Conservation (phyloP, 495 filamentous ascomycete species). For the Physcia stellaris region DNA sequence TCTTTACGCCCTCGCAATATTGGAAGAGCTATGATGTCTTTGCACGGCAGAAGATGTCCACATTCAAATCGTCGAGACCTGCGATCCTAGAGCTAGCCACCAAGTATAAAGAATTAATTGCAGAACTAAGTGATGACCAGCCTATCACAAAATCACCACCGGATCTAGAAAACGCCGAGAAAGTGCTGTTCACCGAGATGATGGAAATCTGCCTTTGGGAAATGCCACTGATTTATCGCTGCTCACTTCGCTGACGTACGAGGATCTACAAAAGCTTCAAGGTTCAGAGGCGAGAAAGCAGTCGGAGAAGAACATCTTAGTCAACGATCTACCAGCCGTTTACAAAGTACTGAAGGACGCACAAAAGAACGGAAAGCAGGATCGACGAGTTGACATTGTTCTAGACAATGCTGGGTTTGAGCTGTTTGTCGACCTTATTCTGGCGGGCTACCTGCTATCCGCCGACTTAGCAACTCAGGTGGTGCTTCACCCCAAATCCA, state of each 20-base stretch:
- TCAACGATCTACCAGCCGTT: constrained; percentile 64
- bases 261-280: constrained; percentile 92
- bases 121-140: constrained; percentile 33
- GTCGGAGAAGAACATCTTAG: constrained; percentile 76
- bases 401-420: constrained; percentile 96
- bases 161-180: constrained; percentile 53
- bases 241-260: constrained; percentile 77
- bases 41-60: constrained; percentile 76
- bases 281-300: constrained; percentile 71
- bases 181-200: constrained; percentile 78
- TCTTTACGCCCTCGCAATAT: constrained; percentile 61
- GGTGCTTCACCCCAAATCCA: constrained; percentile 79
- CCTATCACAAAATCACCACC: constrained; percentile 20
- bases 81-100: constrained; percentile 81
- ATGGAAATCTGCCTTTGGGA: constrained; percentile 93
- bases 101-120: constrained; percentile 53
- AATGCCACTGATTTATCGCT: constrained; percentile 94
- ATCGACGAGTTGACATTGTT: constrained; percentile 75
- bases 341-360: constrained; percentile 57
- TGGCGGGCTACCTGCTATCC: constrained; percentile 77
- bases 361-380: constrained; percentile 35
- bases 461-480: constrained; percentile 71
- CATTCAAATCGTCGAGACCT: constrained; percentile 82
- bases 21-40: constrained; percentile 96
- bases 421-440: constrained; percentile 82